Conservation (phyloP, 2,329 filamentous ascomycete species). For the Colletotrichum sp. region DNA sequence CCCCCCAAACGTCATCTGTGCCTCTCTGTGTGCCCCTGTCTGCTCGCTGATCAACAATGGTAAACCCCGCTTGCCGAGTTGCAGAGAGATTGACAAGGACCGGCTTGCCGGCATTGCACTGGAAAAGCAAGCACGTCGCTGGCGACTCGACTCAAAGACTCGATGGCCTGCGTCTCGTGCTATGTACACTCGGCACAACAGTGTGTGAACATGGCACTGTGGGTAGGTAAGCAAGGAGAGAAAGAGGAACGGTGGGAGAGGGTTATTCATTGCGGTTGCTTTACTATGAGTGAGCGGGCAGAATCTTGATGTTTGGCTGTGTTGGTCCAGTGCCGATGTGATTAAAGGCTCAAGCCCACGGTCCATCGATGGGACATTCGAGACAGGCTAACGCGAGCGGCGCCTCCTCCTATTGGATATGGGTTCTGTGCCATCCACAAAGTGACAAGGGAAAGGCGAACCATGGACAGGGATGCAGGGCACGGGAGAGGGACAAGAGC, state of each 20-base stretch:
- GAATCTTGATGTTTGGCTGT: background rate
- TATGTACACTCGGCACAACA: background rate
- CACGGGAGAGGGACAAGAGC: constrained; percentile 2
- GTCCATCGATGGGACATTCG: background rate
- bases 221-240: too few species aligned
- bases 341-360: constrained; percentile 19
- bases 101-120: background rate
- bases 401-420: constrained; percentile 7
- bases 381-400: constrained; percentile 14
- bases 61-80: background rate
- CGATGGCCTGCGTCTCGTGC: background rate
- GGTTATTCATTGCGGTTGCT: background rate
- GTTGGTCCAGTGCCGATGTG: constrained; percentile 8
- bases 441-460: background rate
- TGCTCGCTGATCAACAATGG: background rate
- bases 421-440: constrained; percentile 1
- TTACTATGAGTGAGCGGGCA: background rate
- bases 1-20: background rate
- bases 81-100: background rate
- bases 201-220: too few species aligned
- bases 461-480: constrained; percentile 2
- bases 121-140: background rate
- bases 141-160: too few species aligned
- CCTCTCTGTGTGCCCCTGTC: background rate
- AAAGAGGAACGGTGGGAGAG: too few species aligned